Base-by-base conservation (phyloP, 225 moss, liverwort and hornwort genomes). In the Neckera pumila region DNA sequence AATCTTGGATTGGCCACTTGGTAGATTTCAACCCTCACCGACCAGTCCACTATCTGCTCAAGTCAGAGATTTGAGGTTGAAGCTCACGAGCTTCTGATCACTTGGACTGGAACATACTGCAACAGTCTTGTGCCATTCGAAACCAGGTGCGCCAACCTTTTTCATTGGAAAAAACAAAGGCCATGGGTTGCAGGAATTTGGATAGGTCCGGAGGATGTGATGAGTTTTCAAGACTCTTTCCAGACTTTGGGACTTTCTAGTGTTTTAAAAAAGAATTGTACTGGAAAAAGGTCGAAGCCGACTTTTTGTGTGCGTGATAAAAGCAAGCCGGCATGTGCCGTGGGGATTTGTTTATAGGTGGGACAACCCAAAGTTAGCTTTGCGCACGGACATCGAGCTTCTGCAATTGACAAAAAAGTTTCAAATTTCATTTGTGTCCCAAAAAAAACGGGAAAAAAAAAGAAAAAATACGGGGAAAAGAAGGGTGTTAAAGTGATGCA, bases 391-490 rank as follows among this genome's bases (percentile, higher is more conserved):
- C 56, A 65, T 75, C 76, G 88, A 83, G 83, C 20, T 42, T 70
- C 71, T 25, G 22, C 56, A n/a, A 21, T 30, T 85, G 51, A 30
- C 34, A 13, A 6, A 8, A 15, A 31, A 36, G 3, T 8, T 11
- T 14, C 36, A 1, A 34, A 25, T 54, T 69, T 54, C n/a, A 17
- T 11, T 16, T 12, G 80, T 9, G 80, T 10, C 12, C 12, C 14
- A 4, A 28, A 19, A 17, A 7, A 57, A 79, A 40, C 38, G 17
- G 14, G 1, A 4, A 38, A 3, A 3, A 28, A 4, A 12, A 5
- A 26, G 6, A 2, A 1, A 33, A 8, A 3, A 14, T 36, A 14
- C 7, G 7, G 1, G 10, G 6, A 6, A 12, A 19, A 11, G n/a
- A 47, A 47, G 3, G 15, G 23, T 78, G 26, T 17, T 17, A 57